phyloP scores from a whole-genome alignment of 176 grass and related monocot species.

The Oryza rufipogon region DNA sequence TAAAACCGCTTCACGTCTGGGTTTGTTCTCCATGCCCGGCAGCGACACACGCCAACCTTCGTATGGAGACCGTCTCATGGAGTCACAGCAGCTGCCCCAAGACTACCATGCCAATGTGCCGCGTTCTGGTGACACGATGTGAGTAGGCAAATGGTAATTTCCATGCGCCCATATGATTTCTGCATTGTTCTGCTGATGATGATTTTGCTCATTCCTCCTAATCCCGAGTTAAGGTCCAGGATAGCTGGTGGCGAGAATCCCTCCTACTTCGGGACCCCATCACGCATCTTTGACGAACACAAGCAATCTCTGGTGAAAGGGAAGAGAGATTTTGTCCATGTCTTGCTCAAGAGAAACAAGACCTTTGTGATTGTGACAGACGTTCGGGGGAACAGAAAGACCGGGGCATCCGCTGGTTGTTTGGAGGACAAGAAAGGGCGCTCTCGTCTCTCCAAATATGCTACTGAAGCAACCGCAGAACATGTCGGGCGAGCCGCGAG shows the following conservation, averaged over 20 bases:
- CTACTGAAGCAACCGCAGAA: slow-evolving; percentile 38
- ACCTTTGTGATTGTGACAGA: slow-evolving; percentile 49
- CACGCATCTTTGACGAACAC: neutral
- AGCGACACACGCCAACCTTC: no score
- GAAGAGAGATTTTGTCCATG: slow-evolving; percentile 38
- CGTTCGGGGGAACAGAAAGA: slow-evolving; percentile 39
- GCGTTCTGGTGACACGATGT: neutral
- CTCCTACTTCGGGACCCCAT: neutral
- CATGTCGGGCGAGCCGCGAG: slow-evolving; percentile 39
- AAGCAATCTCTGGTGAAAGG: slow-evolving; percentile 14
- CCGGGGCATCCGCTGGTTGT: slow-evolving; percentile 40
- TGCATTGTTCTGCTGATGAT: neutral
- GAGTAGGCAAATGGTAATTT: slow-evolving; percentile 12
- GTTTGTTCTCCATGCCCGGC: no score
- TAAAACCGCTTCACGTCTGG: no score
- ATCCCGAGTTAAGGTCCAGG: neutral
- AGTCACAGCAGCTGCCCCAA: neutral
- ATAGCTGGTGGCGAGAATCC: slow-evolving; percentile 9
- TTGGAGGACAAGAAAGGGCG: slow-evolving; percentile 46
- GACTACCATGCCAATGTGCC: neutral
- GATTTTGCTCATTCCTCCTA: neutral
- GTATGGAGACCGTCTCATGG: neutral
- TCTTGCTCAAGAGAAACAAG: slow-evolving; percentile 35
- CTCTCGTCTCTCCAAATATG: slow-evolving; percentile 32
- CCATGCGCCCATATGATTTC: neutral